A percentile compares a stretch with the other conserved stretches of the same genome.
Conservation (phyloP, 306 rosid genomes). For the Sicyos edulis region DNA sequence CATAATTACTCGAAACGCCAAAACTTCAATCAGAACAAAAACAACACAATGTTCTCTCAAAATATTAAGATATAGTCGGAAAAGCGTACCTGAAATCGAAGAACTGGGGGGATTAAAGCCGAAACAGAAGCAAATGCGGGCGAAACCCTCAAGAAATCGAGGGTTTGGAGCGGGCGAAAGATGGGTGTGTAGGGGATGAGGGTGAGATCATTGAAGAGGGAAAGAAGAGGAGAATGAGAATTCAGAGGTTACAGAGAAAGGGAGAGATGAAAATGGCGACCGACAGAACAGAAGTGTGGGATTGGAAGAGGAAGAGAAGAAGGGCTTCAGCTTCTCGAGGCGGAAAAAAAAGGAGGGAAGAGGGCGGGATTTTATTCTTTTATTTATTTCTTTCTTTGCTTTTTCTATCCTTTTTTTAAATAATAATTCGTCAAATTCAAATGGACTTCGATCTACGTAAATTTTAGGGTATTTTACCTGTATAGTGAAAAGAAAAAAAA, state of each 20-base stretch:
- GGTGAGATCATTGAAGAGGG: background rate
- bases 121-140: constrained; percentile 7
- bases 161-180: background rate
- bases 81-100: constrained; percentile 6
- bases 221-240: no score
- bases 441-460: no score
- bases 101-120: background rate
- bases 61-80: background rate
- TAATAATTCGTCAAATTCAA: no score
- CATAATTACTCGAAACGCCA: background rate
- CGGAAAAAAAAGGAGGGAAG: background rate
- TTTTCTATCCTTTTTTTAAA: no score
- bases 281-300: constrained; percentile 5
- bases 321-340: background rate
- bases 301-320: background rate
- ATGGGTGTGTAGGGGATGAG: background rate
- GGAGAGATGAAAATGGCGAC: background rate
- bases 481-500: no score
- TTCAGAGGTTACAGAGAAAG: background rate
- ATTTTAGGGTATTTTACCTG: no score
- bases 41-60: background rate
- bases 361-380: background rate
- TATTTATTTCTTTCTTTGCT: no score
- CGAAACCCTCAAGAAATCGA: constrained; percentile 14
- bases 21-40: constrained; percentile 11